These are phyloP conservation scores for Amyloporia xantha DNA, from an alignment of 768 basidiomycete genomes.

Conservation along the genomic window DNA sequence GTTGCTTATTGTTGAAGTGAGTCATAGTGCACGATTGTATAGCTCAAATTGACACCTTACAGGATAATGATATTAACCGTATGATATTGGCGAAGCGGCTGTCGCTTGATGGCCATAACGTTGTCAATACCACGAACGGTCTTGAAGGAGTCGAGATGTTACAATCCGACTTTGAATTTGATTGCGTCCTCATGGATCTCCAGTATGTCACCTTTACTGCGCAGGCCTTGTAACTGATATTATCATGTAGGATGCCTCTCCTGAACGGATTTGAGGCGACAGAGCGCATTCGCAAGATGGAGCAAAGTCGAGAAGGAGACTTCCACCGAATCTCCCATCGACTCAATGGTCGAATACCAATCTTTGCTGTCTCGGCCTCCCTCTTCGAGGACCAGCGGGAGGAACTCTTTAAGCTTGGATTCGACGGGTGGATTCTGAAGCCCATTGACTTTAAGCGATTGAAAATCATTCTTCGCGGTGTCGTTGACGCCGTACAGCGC, in stretches of 20 bases:
- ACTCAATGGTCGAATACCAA: conserved; percentile 63
- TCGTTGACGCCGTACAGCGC: conserved; percentile 47
- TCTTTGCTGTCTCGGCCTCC: conserved; percentile 79
- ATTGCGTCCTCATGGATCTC: conserved; percentile 78
- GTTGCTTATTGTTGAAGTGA: conserved; percentile 64
- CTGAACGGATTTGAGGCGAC: conserved; percentile 70
- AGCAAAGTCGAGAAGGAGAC: conserved; percentile 27
- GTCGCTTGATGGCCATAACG: conserved; percentile 55
- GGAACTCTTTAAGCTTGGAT: conserved; percentile 45
- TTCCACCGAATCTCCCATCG: conserved; percentile 33
- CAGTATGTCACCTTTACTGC: conserved; percentile 40
- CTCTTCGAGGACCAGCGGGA: conserved; percentile 50
- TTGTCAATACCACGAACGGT: conserved; percentile 64
- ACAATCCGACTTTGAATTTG: conserved; percentile 51
- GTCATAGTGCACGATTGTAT: conserved; percentile 4
- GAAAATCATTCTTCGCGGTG: conserved; percentile 48
- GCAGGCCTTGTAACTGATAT: neutral
- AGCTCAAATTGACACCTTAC: neutral
- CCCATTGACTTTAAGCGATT: conserved; percentile 75
- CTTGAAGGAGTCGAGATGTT: conserved; percentile 66
- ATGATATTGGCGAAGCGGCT: conserved; percentile 65
- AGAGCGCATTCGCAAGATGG: conserved; percentile 55
- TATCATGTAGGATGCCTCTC: conserved; percentile 61
- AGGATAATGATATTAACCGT: conserved; percentile 74
- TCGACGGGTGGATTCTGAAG: conserved; percentile 83